Base-by-base conservation (phyloP, 345 rosid species). In the Syzygium aromaticum region DNA sequence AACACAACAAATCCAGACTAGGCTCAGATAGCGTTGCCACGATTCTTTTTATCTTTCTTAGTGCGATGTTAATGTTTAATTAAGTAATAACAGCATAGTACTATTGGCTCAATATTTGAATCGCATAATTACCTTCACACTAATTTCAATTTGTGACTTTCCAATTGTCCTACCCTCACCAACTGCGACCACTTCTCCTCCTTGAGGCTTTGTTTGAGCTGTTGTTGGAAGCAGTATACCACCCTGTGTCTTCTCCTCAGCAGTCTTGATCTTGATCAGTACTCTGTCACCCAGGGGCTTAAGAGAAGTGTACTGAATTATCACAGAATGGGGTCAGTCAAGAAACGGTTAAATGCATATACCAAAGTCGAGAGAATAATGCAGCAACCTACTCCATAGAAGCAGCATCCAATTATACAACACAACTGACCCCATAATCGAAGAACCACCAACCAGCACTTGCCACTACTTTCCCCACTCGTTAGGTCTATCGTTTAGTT, bases 231-330 rank as follows among this genome's bases (percentile, higher is more conserved):
- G 98, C 86, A 98, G 91, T 88, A 96, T 95, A 46, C 99, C 99
- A 86, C 99, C 98, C 10, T 90, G 86, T 7, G 96, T 93, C 91
- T 95, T 98, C 88, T 95, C 98, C 91, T 98, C 99, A 2, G 91
- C 93, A 80, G 89, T 93, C 93, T 95, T 96, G 88, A 95, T 94
- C 92, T 98, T 98, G 54, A 95, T 94, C 93, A 98, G 90, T n/a
- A 98, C 95, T 87, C 98, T 90, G 84, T 98, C 98, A 52, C 96
- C 99, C 91, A 95, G 91, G 6, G 99, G 99, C 92, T 94, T 94
- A 77, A 98, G 86, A 2, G 95, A 88, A 59, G 97, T 96, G 89
- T 94, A 98, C 99, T 98, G 90, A 22, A 73, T 38, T 38, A 19
- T 73, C 43, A 43, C 23, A 73, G 49, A 14, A 73, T 38, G 82